Evolutionary conservation across 2,329 filamentous ascomycete genomes (phyloP).

Genomic region (Raffaelea ambrosiae): DNA sequence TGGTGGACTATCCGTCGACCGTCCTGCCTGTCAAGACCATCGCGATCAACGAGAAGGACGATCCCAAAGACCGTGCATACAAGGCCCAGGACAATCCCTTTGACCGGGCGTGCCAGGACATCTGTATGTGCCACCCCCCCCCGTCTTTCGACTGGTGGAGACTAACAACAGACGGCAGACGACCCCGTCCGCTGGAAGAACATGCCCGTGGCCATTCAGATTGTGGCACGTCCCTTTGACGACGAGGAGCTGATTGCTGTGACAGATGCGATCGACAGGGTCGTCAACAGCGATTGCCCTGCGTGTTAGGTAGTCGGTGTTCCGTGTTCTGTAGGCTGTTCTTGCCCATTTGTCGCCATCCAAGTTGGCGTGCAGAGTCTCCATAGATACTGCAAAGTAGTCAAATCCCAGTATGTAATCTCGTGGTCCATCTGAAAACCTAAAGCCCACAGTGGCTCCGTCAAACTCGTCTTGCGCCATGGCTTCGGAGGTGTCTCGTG

Average conservation of each 20-base stretch:
- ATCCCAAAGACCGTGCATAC: constrained; percentile 2
- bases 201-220: constrained; percentile 5
- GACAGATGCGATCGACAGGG: constrained; percentile 1
- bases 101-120: constrained; percentile 3
- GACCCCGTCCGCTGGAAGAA: constrained; percentile 4
- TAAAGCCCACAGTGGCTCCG: too few species aligned
- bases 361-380: neutral
- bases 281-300: neutral
- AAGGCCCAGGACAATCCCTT: constrained; percentile 1
- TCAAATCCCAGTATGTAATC: neutral
- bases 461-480: neutral
- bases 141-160: neutral
- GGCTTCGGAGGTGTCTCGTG: too few species aligned
- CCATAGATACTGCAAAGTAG: neutral
- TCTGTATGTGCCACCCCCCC: constrained; percentile 2
- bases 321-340: neutral
- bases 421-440: too few species aligned
- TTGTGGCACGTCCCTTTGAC: constrained; percentile 3
- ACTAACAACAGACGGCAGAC: neutral
- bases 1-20: constrained; percentile 9
- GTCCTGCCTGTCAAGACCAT: constrained; percentile 4
- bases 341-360: neutral
- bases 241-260: constrained; percentile 8
- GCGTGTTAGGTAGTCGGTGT: neutral
- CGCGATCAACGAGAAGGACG: neutral